These are phyloP conservation scores for Penicillium canariense DNA, from an alignment of 495 filamentous ascomycete species.

Conservation along the genomic window DNA sequence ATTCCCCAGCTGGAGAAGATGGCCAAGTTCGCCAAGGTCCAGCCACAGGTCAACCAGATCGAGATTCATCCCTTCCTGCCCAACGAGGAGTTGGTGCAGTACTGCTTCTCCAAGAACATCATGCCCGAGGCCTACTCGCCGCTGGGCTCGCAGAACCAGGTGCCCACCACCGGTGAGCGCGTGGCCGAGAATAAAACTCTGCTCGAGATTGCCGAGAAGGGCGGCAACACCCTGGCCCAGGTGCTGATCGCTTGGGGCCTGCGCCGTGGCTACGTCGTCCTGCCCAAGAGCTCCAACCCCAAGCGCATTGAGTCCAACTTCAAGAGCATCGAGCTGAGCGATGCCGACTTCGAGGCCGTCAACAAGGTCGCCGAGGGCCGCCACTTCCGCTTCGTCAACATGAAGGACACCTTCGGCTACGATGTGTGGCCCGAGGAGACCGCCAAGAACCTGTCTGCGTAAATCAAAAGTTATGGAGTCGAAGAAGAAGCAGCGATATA, in stretches of 20 bases:
- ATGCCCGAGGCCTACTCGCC: constrained; percentile 73
- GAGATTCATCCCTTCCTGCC: constrained; percentile 94
- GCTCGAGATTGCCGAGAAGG: constrained; percentile 58
- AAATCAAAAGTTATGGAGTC: constrained; percentile 12
- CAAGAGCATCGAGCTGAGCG: constrained; percentile 55
- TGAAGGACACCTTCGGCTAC: constrained; percentile 69
- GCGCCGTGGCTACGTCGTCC: constrained; percentile 66
- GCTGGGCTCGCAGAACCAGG: constrained; percentile 61
- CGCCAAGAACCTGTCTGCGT: constrained; percentile 39
- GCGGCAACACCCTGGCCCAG: constrained; percentile 63
- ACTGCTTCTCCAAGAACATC: constrained; percentile 70
- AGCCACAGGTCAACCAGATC: constrained; percentile 82
- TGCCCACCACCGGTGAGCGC: constrained; percentile 65
- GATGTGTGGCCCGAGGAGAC: constrained; percentile 50
- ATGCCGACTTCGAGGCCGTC: constrained; percentile 56
- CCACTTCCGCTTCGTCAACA: constrained; percentile 72
- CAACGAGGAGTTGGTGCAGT: constrained; percentile 63
- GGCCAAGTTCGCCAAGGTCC: constrained; percentile 61
- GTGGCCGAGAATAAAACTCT: constrained; percentile 58
- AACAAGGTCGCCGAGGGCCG: constrained; percentile 59
- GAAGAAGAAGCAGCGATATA: constrained; percentile 15
- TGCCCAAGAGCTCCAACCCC: constrained; percentile 67
- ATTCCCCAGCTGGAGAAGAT: constrained; percentile 66
- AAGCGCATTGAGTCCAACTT: constrained; percentile 65
- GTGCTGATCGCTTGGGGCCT: constrained; percentile 69